Percentiles rank a stretch among this genome's conserved stretches.
Evolutionary conservation across 371 early-diverging fungal genomes (phyloP).

Genomic region (Saksenaea oblongispora): DNA sequence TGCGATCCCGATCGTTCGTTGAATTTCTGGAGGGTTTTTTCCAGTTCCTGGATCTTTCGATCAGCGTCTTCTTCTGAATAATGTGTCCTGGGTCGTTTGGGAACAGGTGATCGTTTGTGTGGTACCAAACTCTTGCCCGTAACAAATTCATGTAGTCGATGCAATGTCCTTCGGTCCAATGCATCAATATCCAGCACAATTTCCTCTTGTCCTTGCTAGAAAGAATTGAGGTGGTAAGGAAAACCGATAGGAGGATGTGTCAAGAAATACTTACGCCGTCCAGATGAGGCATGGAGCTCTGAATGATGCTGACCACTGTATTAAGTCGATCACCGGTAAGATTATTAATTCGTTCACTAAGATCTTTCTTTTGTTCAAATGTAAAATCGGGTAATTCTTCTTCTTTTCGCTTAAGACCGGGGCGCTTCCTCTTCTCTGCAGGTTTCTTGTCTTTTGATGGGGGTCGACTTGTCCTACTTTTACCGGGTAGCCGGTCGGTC

Average conservation of each 20-base stretch:
- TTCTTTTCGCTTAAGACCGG: slow-evolving; percentile 12
- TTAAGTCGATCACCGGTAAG: slow-evolving; percentile 72
- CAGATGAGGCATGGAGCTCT: slow-evolving; percentile 77
- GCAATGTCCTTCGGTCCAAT: slow-evolving; percentile 76
- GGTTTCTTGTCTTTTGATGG: slow-evolving; percentile 27
- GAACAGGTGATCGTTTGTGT: slow-evolving; percentile 10
- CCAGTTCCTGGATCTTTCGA: slow-evolving; percentile 65
- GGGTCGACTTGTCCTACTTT: slow-evolving; percentile 22
- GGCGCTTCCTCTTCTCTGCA: slow-evolving; percentile 23
- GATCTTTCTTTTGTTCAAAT: slow-evolving; percentile 85
- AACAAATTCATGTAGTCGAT: slow-evolving; percentile 83
- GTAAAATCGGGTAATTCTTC: slow-evolving; percentile 60
- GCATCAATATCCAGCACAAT: slow-evolving; percentile 95
- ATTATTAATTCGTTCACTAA: slow-evolving; percentile 81
- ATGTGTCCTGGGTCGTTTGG: slow-evolving; percentile 38
- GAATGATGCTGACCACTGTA: slow-evolving; percentile 83
- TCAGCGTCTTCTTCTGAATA: slow-evolving; percentile 55
- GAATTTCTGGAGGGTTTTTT: slow-evolving; percentile 67
- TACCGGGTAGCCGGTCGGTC: slow-evolving; percentile 32
- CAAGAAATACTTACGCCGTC: slow-evolving; percentile 66
- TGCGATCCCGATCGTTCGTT: slow-evolving; percentile 20
- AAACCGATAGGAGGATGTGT: too few relatives aligned
- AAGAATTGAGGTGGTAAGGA: too few relatives aligned
- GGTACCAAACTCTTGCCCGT: slow-evolving; percentile 35
- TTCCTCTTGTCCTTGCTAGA: slow-evolving; percentile 77